phyloP scores from a whole-genome alignment of 176 grass and related monocot genomes.

The Avena eriantha region DNA sequence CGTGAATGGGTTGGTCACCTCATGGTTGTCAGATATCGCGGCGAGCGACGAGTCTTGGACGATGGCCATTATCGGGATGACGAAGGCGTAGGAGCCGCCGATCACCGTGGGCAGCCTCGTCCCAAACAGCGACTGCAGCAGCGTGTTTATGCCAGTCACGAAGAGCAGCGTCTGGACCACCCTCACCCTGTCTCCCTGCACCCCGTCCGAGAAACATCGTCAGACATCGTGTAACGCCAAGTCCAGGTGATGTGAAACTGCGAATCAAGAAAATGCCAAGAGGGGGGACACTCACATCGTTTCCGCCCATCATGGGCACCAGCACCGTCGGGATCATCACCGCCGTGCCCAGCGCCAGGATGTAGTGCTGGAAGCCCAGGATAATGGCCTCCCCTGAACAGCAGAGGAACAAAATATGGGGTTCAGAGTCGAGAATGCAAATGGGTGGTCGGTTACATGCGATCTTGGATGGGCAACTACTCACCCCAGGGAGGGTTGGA shows the following conservation, averaged over 20 bases:
- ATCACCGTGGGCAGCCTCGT: slow-evolving; percentile 90
- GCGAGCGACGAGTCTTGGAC: slow-evolving; percentile 73
- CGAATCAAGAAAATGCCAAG: neutral
- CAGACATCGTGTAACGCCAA: neutral
- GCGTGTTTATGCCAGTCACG: slow-evolving; percentile 95
- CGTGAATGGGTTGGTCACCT: slow-evolving; percentile 40
- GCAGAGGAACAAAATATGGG: slow-evolving; percentile 9
- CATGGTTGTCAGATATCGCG: slow-evolving; percentile 63
- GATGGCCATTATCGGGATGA: slow-evolving; percentile 90
- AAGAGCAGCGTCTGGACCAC: slow-evolving; percentile 97
- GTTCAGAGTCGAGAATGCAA: slow-evolving; percentile 33
- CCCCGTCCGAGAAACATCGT: slow-evolving; percentile 25
- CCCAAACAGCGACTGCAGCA: slow-evolving; percentile 95
- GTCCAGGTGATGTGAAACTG: neutral
- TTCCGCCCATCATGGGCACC: slow-evolving; percentile 91
- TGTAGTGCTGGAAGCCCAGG: slow-evolving; percentile 93
- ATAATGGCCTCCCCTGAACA: slow-evolving; percentile 82
- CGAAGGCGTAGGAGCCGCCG: slow-evolving; percentile 89
- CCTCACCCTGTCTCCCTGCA: slow-evolving; percentile 91
- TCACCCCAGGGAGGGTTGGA: slow-evolving; percentile 97
- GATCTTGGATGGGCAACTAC: too few relatives aligned
- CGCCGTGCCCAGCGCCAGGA: slow-evolving; percentile 83
- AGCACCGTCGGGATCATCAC: slow-evolving; percentile 91
- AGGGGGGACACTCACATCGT: slow-evolving; percentile 61
- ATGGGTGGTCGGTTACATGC: neutral